A percentile compares a stretch with the other conserved stretches of the same genome.
These are phyloP conservation scores for Rhynchospora breviuscula DNA, from an alignment of 176 grass and related monocot genomes.

Conservation along the genomic window DNA sequence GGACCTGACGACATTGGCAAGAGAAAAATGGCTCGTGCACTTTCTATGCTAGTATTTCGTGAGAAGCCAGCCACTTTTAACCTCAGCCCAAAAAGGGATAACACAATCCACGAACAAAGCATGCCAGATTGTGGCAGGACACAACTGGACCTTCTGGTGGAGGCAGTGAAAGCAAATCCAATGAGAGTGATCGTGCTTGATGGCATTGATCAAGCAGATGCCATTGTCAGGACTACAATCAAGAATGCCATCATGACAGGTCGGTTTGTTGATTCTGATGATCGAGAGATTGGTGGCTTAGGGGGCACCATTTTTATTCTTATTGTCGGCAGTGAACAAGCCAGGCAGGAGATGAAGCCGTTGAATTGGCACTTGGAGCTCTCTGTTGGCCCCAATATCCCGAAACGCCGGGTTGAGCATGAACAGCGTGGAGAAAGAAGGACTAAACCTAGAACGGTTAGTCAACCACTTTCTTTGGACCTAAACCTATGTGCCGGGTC, in stretches of 20 bases:
- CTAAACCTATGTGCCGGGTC: conserved; percentile 44
- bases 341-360: not conserved
- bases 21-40: conserved; percentile 53
- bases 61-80: conserved; percentile 29
- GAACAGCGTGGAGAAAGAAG: conserved; percentile 4
- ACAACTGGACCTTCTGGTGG: conserved; percentile 43
- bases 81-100: conserved; percentile 1
- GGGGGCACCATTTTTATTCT: conserved; percentile 54
- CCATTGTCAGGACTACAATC: conserved; percentile 30
- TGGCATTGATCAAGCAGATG: conserved; percentile 50
- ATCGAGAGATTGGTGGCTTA: conserved; percentile 46
- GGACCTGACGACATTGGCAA: conserved; percentile 59
- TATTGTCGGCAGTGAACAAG: conserved; percentile 15
- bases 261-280: conserved; percentile 46
- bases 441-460: conserved; percentile 27
- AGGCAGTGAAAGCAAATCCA: conserved; percentile 45
- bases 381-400: not conserved
- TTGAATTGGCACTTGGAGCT: conserved; percentile 48
- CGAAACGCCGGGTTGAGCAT: conserved; percentile 36
- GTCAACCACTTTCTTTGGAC: conserved; percentile 42
- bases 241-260: conserved; percentile 47
- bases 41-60: conserved; percentile 45
- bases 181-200: conserved; percentile 70
- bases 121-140: conserved; percentile 35
- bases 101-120: conserved; percentile 25